Evolutionary conservation across 768 basidiomycete genomes (phyloP).

Genomic region (Panaeolus papilionaceus): DNA sequence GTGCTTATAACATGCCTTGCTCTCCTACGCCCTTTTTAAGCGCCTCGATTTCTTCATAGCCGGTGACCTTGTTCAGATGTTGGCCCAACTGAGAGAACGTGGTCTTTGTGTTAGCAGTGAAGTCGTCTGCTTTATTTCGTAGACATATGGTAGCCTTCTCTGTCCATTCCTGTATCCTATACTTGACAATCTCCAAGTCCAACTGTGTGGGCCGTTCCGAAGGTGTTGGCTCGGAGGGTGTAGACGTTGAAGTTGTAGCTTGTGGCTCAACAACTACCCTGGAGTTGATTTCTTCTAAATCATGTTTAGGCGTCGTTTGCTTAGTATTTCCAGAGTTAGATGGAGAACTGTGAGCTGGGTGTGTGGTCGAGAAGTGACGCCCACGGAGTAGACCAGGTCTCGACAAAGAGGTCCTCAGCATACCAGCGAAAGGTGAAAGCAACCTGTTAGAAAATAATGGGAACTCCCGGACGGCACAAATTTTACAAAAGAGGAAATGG

Average conservation of each 20-base stretch:
- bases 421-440: constrained; percentile 24
- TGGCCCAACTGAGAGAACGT: constrained; percentile 78
- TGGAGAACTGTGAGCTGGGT: constrained; percentile 34
- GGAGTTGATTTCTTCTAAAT: background rate
- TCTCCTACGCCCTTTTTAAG: constrained; percentile 79
- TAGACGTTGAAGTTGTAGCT: constrained; percentile 6
- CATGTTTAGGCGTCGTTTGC: constrained; percentile 3
- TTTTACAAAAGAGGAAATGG: background rate
- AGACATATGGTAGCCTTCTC: constrained; percentile 49
- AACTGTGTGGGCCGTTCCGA: constrained; percentile 30
- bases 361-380: constrained; percentile 38
- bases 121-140: constrained; percentile 60
- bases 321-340: constrained; percentile 13
- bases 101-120: constrained; percentile 60
- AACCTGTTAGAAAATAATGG: constrained; percentile 19
- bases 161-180: constrained; percentile 57
- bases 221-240: constrained; percentile 20
- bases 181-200: constrained; percentile 44
- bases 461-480: constrained; percentile 21
- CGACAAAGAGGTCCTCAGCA: constrained; percentile 42
- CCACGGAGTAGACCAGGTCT: constrained; percentile 29
- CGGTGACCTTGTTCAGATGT: constrained; percentile 86
- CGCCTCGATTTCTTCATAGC: constrained; percentile 89
- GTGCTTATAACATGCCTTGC: constrained; percentile 64
- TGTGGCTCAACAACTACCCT: background rate